Evolutionary conservation across 2,329 filamentous ascomycete genomes (phyloP).

Genomic region (Neodidymelliopsis sp.): DNA sequence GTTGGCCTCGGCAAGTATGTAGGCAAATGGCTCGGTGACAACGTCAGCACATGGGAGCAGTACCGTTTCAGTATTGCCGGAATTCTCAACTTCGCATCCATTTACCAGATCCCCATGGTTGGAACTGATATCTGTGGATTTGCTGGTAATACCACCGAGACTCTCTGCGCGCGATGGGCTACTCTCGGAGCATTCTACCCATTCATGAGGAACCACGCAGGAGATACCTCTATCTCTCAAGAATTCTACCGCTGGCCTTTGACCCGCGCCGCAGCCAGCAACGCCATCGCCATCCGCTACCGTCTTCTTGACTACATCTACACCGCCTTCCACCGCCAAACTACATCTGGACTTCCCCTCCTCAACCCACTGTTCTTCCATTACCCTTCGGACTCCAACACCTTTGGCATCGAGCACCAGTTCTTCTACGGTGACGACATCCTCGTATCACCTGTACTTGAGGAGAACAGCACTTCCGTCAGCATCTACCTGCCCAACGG

Average conservation of each 20-base stretch:
- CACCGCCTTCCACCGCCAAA: conserved; percentile 70
- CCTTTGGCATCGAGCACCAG: conserved; percentile 60
- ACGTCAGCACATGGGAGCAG: conserved; percentile 52
- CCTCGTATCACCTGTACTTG: conserved; percentile 64
- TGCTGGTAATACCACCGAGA: conserved; percentile 69
- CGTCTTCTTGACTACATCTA: conserved; percentile 79
- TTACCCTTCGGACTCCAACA: conserved; percentile 66
- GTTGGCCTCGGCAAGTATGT: conserved; percentile 70
- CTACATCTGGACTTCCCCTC: conserved; percentile 66
- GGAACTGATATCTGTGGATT: conserved; percentile 77
- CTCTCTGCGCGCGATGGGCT: conserved; percentile 76
- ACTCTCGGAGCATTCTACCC: conserved; percentile 75
- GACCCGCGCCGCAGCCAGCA: conserved; percentile 70
- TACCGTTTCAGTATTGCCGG: conserved; percentile 52
- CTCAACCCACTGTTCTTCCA: conserved; percentile 75
- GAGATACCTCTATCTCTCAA: conserved; percentile 61
- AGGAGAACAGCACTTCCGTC: conserved; percentile 61
- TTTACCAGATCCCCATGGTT: conserved; percentile 57
- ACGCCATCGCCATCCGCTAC: conserved; percentile 74
- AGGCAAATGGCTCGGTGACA: conserved; percentile 67
- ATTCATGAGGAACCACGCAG: conserved; percentile 78
- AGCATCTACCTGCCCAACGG: conserved; percentile 65
- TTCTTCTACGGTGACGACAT: conserved; percentile 66
- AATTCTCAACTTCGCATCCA: conserved; percentile 54
- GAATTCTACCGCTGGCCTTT: conserved; percentile 61